Base-by-base conservation (phyloP, 352 stramenopile species). In the Chrysophaeum taylorii region DNA sequence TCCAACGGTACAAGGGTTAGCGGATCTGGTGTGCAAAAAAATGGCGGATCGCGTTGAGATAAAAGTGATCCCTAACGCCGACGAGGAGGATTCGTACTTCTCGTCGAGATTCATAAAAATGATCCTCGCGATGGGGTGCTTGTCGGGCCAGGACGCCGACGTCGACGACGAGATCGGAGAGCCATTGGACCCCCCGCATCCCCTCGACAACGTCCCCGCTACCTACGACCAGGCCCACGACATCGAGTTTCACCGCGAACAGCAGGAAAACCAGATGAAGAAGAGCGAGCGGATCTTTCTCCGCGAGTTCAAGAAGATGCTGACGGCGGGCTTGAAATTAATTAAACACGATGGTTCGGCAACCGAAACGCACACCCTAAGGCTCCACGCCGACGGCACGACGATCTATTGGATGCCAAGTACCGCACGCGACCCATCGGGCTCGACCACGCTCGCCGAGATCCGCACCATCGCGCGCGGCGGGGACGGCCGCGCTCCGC, bases 291-390 rank as follows among this genome's bases (percentile, higher is more conserved):
- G 14, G n/a, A n/a, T 62, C 23, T 62, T 62, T n/a, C 50, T 62
- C 50, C 14, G 50, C 7, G 50, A 62, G 50, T 62, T 62, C 50
- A 62, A 62, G 50, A 37, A 25, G n/a, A 62, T 62, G 50, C 35
- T 62, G 50, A 35, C 9, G 7, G 5, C 15, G 4, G 50, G 50
- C 50, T 62, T 62, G 27, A 35, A 37, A 7, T 31, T 62, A 2
- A 62, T 62, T 31, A 33, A 62, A 31, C 50, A 62, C 50, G 50
- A 62, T 31, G 50, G 9, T 9, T 25, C 25, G 27, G 2, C 14
- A 2, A 9, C 50, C 5, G 25, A 9, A 31, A 62, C 50, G 27
- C 50, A 36, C 7, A 62, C 27, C 15, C 50, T 62, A 25, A 4
- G 50, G 41, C 41, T 48, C 41, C 12, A 12, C 14, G 12, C 41